phyloP scores from a whole-genome alignment of 129 eudicot species.

The Artemisia annua region DNA sequence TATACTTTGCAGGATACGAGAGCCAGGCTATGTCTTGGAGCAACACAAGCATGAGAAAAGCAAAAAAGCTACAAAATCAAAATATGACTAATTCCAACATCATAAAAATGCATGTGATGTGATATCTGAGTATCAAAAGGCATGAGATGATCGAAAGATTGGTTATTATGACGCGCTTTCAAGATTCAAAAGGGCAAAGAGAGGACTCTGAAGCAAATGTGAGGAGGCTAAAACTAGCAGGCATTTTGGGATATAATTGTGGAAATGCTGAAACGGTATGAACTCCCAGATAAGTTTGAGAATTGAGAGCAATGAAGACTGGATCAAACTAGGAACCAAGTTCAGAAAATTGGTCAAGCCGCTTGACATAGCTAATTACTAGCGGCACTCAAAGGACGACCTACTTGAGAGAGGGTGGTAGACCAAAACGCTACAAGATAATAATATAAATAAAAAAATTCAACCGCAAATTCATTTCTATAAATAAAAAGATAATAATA shows the following conservation, averaged over 20 bases:
- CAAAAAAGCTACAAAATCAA: slow-evolving; percentile 59
- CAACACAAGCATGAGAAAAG: slow-evolving; percentile 82
- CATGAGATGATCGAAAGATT: slow-evolving; percentile 45
- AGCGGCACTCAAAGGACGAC: slow-evolving; percentile 75
- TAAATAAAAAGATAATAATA: no score
- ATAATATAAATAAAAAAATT: no score
- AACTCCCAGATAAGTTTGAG: slow-evolving; percentile 88
- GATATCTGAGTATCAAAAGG: slow-evolving; percentile 50
- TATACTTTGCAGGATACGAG: slow-evolving; percentile 53
- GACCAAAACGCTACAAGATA: slow-evolving; percentile 64
- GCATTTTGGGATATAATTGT: slow-evolving; percentile 85
- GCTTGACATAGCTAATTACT: slow-evolving; percentile 80
- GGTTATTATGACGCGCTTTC: slow-evolving; percentile 76
- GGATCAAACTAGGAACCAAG: slow-evolving; percentile 71
- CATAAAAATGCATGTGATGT: slow-evolving; percentile 16
- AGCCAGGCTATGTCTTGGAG: slow-evolving; percentile 47
- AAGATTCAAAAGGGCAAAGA: slow-evolving; percentile 59
- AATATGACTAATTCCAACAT: slow-evolving; percentile 45
- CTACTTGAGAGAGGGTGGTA: slow-evolving; percentile 53
- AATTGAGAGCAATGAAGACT: slow-evolving; percentile 41
- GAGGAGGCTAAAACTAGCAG: slow-evolving; percentile 73
- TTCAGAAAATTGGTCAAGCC: slow-evolving; percentile 71
- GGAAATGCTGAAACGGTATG: slow-evolving; percentile 77
- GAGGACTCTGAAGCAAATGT: slow-evolving; percentile 69
- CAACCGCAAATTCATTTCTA: no score